These are phyloP conservation scores for Aspergillus egyptiacus DNA, from an alignment of 495 filamentous ascomycete species.

Conservation along the genomic window DNA sequence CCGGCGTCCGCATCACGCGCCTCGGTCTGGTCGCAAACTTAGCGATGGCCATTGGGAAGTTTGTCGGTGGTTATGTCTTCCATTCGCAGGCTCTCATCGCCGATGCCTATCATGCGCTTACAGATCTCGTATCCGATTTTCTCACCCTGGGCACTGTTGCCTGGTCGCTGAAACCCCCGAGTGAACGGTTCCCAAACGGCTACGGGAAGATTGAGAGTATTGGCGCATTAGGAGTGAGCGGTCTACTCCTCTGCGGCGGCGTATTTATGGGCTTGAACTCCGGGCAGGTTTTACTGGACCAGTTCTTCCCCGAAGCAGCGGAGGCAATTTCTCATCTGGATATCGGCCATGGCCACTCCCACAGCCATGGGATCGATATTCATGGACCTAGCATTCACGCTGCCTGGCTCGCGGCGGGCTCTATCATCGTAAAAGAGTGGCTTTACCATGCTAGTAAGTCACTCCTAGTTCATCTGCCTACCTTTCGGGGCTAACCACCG, in stretches of 20 bases:
- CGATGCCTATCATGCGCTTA: constrained; percentile 90
- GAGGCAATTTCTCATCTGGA: constrained; percentile 55
- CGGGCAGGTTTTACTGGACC: constrained; percentile 64
- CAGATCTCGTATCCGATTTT: constrained; percentile 90
- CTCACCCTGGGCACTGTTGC: constrained; percentile 89
- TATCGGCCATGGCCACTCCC: constrained; percentile 51
- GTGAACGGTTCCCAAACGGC: constrained; percentile 74
- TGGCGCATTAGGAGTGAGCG: constrained; percentile 86
- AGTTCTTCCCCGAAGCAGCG: constrained; percentile 71
- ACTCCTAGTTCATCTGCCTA: not conserved
- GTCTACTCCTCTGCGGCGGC: constrained; percentile 79
- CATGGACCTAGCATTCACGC: constrained; percentile 80
- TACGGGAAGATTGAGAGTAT: constrained; percentile 98
- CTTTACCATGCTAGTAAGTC: constrained; percentile 88
- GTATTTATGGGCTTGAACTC: constrained; percentile 84
- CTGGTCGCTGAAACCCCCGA: constrained; percentile 80
- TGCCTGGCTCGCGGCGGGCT: constrained; percentile 90
- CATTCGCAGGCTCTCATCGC: constrained; percentile 91
- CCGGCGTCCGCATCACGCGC: constrained; percentile 89
- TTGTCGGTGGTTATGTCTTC: constrained; percentile 85
- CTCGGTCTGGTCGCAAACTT: constrained; percentile 89
- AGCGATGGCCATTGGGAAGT: constrained; percentile 88
- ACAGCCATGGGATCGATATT: constrained; percentile 52
- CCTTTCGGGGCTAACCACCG: constrained; percentile 12
- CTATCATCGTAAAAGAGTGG: constrained; percentile 92